A percentile compares a stretch with the other conserved stretches of the same genome.
Evolutionary conservation across 345 rosid genomes (phyloP).

Genomic region (Citrus cavaleriei): DNA sequence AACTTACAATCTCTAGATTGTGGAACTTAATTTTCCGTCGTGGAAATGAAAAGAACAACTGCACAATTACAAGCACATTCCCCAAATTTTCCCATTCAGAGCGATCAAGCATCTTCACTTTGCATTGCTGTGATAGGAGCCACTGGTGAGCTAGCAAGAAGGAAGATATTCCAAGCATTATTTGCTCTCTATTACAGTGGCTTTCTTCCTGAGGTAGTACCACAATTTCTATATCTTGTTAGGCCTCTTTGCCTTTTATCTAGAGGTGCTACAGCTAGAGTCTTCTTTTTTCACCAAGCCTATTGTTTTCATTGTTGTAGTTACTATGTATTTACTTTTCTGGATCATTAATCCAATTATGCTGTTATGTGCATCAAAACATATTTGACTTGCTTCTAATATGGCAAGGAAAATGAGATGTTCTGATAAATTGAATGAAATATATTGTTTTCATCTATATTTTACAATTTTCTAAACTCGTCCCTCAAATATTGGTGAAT

Average conservation of each 20-base stretch:
- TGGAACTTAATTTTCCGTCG: no score
- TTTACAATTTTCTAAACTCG: not conserved
- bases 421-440: no score
- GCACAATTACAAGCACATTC: not conserved
- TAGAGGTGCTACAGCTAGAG: not conserved
- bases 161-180: constrained; percentile 66
- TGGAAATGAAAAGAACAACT: no score
- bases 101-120: constrained; percentile 44
- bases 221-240: not conserved
- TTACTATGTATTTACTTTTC: not conserved
- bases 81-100: constrained; percentile 24
- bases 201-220: constrained; percentile 71
- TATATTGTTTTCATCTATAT: no score
- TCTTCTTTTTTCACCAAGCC: not conserved
- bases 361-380: not conserved
- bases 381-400: no score
- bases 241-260: not conserved
- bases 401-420: no score
- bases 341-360: not conserved
- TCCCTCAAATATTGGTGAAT: not conserved
- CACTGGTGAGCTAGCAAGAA: constrained; percentile 65
- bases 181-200: constrained; percentile 80
- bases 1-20: not conserved
- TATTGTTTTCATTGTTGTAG: not conserved
- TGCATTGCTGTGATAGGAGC: constrained; percentile 81